Evolutionary conservation across 1,284 basidiomycete genomes (phyloP), one percentile per base, ranked within the genome.

Genomic region (Irpex sp.): DNA sequence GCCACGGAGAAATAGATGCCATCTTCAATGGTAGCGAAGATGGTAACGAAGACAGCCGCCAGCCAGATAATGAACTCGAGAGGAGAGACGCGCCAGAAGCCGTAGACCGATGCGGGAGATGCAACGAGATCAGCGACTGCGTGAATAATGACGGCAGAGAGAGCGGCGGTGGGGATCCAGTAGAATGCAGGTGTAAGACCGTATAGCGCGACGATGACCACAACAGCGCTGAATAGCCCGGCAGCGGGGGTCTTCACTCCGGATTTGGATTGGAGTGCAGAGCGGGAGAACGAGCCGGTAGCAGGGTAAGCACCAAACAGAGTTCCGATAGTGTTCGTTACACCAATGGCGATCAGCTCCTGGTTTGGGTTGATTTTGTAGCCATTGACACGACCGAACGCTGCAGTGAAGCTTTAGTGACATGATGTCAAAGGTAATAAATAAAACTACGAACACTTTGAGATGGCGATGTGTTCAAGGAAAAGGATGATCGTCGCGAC

Each of bases 341-440:
- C 94, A 51, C 96, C 96, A 66, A 99, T 98, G 45, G 96, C 96
- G 68, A 98, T 90, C 57, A 98, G 82, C 75, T 98, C 96, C 74
- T 98, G 96, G 77, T 94, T 94, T 7, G 96, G 94, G 71, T 96
- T 88, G 75, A 98, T 98, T 75, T 94, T 97, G 81, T 98, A 98
- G 36, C 90, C 90, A 74, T 98, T 98, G 62, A 97, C 77, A 62
- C 96, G 86, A 64, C 96, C 96, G 73, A 98, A 98, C 0, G 94
- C 93, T 90, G 71, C 63, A 58, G 18, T 3, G 39, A 52, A n/a
- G 48, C 14, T 6, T 19, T 28, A 48, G 56, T 39, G 52, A 48
- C 68, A 53, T 52, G 39, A 45, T 12, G 39, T n/a, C 39, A 45
- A 33, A 37, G 47, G 37, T 54, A 5, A 33, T 42, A 8, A 8